Evolutionary conservation across 805 yeast genomes (phyloP).

Genomic region (Scheffersomyces amazonensis): DNA sequence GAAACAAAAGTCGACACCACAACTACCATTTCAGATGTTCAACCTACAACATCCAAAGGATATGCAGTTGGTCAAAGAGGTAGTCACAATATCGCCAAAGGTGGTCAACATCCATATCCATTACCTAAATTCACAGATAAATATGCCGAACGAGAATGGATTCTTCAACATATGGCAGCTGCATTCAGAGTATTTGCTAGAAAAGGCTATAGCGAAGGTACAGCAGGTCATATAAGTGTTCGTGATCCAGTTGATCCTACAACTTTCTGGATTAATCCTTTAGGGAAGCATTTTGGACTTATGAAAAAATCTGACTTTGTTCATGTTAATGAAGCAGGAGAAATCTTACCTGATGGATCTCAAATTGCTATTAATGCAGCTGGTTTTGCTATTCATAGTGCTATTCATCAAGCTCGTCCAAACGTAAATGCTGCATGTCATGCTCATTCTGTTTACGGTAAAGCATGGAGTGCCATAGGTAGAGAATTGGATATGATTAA

Average conservation of each 20-base stretch:
- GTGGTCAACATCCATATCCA: conserved; percentile 49
- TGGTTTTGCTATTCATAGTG: conserved; percentile 40
- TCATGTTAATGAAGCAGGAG: conserved; percentile 35
- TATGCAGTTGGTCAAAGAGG: conserved; percentile 46
- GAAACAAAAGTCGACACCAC: conserved; percentile 2
- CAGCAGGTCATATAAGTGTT: conserved; percentile 83
- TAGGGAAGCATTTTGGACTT: conserved; percentile 67
- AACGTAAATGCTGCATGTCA: conserved; percentile 42
- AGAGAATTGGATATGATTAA: conserved; percentile 66
- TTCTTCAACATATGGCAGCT: conserved; percentile 75
- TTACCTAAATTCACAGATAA: conserved; percentile 51
- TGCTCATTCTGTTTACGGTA: conserved; percentile 38
- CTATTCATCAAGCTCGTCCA: conserved; percentile 36
- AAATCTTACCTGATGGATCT: conserved; percentile 36
- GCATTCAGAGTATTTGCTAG: conserved; percentile 84
- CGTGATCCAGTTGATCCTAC: conserved; percentile 79
- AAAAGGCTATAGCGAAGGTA: conserved; percentile 70
- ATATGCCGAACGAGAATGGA: conserved; percentile 49
- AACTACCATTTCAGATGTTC: conserved; percentile 1
- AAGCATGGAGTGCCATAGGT: conserved; percentile 36
- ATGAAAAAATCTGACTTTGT: conserved; percentile 39
- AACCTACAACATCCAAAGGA: conserved; percentile 32
- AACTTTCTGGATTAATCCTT: conserved; percentile 88
- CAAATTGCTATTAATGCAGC: conserved; percentile 40
- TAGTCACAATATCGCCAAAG: conserved; percentile 59